Conservation (phyloP, 2,329 filamentous ascomycete species). For the Neocatenulostroma microsporum region DNA sequence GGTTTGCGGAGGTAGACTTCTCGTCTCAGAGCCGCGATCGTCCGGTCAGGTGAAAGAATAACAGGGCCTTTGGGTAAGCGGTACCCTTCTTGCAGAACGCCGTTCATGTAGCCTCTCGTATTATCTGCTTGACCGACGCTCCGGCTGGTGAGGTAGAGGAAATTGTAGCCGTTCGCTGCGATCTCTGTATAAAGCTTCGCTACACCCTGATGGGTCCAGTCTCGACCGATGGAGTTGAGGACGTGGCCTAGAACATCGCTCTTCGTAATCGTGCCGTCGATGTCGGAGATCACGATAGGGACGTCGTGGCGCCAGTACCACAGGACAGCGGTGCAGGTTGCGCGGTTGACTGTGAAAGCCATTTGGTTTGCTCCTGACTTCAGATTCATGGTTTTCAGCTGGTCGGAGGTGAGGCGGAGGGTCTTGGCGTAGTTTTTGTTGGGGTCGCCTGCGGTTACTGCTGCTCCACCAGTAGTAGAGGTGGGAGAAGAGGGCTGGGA, state of each 20-base stretch:
- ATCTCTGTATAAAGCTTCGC: constrained; percentile 98
- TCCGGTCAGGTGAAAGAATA: constrained; percentile 89
- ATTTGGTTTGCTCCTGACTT: constrained; percentile 84
- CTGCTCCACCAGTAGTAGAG: constrained; percentile 15
- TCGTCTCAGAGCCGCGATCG: constrained; percentile 82
- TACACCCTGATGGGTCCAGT: constrained; percentile 96
- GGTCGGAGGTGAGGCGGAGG: constrained; percentile 85
- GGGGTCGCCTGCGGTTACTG: constrained; percentile 50
- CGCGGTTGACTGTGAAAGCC: constrained; percentile 93
- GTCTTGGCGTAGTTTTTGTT: constrained; percentile 95
- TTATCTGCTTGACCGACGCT: constrained; percentile 90
- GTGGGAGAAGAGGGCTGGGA: constrained; percentile 48
- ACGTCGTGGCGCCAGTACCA: constrained; percentile 88
- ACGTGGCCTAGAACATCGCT: constrained; percentile 62
- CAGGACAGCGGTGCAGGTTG: constrained; percentile 86
- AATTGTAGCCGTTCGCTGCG: constrained; percentile 91
- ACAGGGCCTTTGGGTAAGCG: constrained; percentile 82
- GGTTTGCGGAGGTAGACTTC: constrained; percentile 95
- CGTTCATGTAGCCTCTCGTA: constrained; percentile 81
- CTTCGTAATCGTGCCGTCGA: constrained; percentile 98
- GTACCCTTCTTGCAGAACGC: constrained; percentile 84
- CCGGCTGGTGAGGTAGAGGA: constrained; percentile 93
- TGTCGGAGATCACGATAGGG: constrained; percentile 95
- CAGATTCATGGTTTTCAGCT: constrained; percentile 76
- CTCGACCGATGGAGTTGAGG: constrained; percentile 89